Conservation (phyloP, 2,329 filamentous ascomycete genomes). For the Lecanoromycetidae sp. region DNA sequence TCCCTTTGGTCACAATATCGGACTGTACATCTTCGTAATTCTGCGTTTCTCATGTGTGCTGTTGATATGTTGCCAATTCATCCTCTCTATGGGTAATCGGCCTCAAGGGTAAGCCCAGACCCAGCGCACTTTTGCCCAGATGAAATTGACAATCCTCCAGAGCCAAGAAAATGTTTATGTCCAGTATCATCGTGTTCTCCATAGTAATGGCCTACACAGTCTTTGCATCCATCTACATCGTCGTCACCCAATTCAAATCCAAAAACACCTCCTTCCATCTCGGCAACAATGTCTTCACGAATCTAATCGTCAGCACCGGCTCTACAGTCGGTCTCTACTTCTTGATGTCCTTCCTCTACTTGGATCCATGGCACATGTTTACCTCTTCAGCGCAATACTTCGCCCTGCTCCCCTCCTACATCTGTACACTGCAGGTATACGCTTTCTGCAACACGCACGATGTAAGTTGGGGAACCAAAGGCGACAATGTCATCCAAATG, state of each 20-base stretch:
- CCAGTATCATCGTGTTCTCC: constrained; percentile 77
- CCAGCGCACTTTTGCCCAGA: neutral
- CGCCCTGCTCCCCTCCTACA: constrained; percentile 78
- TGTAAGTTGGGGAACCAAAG: constrained; percentile 97
- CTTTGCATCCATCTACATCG: constrained; percentile 80
- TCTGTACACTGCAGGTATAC: constrained; percentile 95
- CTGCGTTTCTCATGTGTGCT: constrained; percentile 76
- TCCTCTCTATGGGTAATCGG: constrained; percentile 88
- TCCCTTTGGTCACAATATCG: constrained; percentile 82
- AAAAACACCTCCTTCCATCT: constrained; percentile 43
- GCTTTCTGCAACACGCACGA: constrained; percentile 99
- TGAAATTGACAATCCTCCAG: constrained; percentile 20
- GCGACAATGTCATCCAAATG: constrained; percentile 87
- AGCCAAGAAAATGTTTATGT: constrained; percentile 78
- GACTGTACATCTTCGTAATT: constrained; percentile 71
- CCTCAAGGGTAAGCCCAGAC: constrained; percentile 57
- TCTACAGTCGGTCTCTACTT: constrained; percentile 92
- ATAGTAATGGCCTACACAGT: constrained; percentile 94
- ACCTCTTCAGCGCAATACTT: constrained; percentile 89
- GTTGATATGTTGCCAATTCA: constrained; percentile 89
- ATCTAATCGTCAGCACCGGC: constrained; percentile 77
- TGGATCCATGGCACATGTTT: constrained; percentile 99
- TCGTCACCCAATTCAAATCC: constrained; percentile 62
- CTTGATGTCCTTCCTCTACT: constrained; percentile 87
- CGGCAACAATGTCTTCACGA: constrained; percentile 85